Percentiles rank a stretch among this genome's conserved stretches.
Conservation (phyloP, 2,329 filamentous ascomycete species). For the Metarhizium rileyi region DNA sequence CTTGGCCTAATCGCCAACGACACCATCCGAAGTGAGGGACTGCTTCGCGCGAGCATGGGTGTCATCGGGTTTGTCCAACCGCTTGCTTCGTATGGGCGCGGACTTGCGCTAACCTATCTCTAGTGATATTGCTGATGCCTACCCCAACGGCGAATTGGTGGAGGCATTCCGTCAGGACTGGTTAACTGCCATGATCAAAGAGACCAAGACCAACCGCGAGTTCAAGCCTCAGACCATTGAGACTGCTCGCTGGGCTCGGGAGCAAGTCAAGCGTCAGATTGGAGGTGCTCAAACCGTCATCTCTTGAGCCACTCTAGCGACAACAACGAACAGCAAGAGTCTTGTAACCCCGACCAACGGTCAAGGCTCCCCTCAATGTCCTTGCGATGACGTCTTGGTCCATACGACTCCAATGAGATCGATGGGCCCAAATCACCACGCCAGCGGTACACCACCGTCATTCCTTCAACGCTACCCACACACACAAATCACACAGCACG, state of each 20-base stretch:
- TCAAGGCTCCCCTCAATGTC: not conserved
- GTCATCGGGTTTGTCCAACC: conserved; percentile 70
- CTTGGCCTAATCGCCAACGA: conserved; percentile 74
- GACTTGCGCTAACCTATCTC: conserved; percentile 9
- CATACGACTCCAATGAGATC: not conserved
- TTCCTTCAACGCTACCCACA: conserved; percentile 11
- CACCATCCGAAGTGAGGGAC: conserved; percentile 77
- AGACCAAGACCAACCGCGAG: conserved; percentile 82
- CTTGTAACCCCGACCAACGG: conserved; percentile 3
- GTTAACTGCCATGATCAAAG: conserved; percentile 82
- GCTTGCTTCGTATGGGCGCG: not conserved
- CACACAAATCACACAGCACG: conserved; percentile 15
- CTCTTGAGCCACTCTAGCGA: conserved; percentile 32
- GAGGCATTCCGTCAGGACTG: conserved; percentile 84
- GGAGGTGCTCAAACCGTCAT: conserved; percentile 43
- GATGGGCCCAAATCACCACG: conserved; percentile 1
- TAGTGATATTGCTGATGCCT: conserved; percentile 89
- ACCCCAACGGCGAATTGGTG: conserved; percentile 79
- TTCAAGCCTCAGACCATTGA: conserved; percentile 79
- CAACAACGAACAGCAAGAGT: not conserved
- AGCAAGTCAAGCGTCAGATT: conserved; percentile 90
- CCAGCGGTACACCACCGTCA: conserved; percentile 1
- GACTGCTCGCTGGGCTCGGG: conserved; percentile 92
- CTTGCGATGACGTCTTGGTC: not conserved
- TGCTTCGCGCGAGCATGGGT: conserved; percentile 93